Percentiles rank a stretch among this genome's conserved stretches.
These are phyloP conservation scores for Funneliformis geosporum DNA, from an alignment of 192 early-diverging fungal species.

Conservation along the genomic window DNA sequence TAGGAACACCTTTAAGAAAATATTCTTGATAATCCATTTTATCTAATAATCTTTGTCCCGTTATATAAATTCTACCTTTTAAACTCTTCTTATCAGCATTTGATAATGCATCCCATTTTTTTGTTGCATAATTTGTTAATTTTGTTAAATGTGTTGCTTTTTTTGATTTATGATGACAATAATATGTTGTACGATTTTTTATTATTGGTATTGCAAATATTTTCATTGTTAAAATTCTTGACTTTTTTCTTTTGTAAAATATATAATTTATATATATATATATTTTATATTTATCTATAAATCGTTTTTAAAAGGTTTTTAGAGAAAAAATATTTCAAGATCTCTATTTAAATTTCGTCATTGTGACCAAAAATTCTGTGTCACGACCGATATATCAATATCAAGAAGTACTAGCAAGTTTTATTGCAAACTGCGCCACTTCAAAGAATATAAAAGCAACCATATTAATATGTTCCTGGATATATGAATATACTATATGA, in stretches of 20 bases:
- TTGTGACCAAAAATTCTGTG: neutral
- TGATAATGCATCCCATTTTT: constrained; percentile 57
- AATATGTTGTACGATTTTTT: constrained; percentile 45
- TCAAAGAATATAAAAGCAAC: no score
- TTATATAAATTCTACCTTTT: constrained; percentile 60
- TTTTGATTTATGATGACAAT: constrained; percentile 50
- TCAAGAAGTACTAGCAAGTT: no score
- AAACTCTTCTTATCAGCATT: constrained; percentile 45
- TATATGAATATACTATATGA: no score
- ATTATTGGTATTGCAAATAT: constrained; percentile 56
- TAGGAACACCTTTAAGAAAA: constrained; percentile 72
- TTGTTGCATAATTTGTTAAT: constrained; percentile 47
- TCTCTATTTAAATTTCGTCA: neutral
- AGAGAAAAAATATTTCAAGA: no score
- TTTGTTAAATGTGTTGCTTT: constrained; percentile 46
- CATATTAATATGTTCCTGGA: no score
- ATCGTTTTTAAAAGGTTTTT: no score
- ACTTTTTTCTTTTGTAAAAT: no score
- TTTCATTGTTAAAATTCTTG: constrained; percentile 31
- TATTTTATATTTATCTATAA: no score
- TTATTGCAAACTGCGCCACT: no score
- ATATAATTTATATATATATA: no score
- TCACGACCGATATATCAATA: no score
- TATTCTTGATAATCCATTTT: constrained; percentile 72
- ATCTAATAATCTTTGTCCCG: constrained; percentile 68